phyloP scores from a whole-genome alignment of 208 protist species.

The Leishmania tarentolae region DNA sequence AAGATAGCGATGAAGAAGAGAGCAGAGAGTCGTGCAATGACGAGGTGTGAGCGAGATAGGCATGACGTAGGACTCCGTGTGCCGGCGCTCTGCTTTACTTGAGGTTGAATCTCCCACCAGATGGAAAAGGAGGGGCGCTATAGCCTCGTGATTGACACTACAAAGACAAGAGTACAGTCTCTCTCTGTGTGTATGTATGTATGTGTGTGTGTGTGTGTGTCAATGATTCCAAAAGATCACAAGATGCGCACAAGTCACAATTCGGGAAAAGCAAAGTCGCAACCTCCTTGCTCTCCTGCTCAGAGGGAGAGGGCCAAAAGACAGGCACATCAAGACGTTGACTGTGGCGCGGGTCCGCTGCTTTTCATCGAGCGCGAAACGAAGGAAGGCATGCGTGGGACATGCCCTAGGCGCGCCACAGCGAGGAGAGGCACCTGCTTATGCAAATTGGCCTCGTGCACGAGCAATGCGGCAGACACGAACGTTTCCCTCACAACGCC shows the following conservation, averaged over 20 bases:
- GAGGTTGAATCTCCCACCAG: not conserved
- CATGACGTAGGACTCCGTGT: not conserved
- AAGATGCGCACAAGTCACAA: not conserved
- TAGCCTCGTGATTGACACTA: not conserved
- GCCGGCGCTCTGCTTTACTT: not conserved
- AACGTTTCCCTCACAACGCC: not conserved
- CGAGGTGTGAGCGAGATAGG: not conserved
- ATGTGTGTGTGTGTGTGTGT: no score
- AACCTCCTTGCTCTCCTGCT: not conserved
- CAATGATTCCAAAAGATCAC: no score
- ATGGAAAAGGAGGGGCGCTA: not conserved
- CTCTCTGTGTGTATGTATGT: no score
- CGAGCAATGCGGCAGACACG: not conserved
- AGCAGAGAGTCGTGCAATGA: not conserved
- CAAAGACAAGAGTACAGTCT: not conserved
- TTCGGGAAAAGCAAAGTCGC: not conserved
- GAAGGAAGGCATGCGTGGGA: not conserved
- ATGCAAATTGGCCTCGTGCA: not conserved
- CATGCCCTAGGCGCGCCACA: not conserved
- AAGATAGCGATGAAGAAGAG: not conserved
- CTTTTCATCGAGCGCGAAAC: not conserved
- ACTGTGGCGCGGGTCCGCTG: not conserved
- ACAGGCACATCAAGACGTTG: not conserved
- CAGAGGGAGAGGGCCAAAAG: not conserved
- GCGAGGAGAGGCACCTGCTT: no score